Conservation (phyloP, 2,329 filamentous ascomycete genomes). For the Paecilomyces niveus region DNA sequence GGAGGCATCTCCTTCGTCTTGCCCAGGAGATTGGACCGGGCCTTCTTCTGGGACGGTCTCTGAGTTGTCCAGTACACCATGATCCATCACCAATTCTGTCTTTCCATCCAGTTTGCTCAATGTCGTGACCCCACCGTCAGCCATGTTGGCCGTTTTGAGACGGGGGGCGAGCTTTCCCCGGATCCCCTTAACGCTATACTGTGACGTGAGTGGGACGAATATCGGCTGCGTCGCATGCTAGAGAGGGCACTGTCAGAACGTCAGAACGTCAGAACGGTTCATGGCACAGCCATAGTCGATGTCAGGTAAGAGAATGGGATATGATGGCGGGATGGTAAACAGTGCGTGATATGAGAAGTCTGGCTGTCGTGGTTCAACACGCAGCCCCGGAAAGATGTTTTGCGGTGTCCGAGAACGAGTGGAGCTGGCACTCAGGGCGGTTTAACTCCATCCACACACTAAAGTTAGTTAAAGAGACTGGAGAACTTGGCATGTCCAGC, state of each 20-base stretch:
- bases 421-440: background rate
- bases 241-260: background rate
- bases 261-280: background rate
- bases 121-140: background rate
- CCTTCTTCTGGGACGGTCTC: background rate
- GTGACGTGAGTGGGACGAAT: background rate
- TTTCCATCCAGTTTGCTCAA: background rate
- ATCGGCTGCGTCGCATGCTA: background rate
- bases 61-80: background rate
- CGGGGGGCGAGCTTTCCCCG: background rate
- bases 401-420: background rate
- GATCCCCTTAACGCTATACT: background rate
- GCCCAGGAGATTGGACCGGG: background rate
- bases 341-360: background rate
- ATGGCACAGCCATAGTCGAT: background rate
- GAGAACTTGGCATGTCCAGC: background rate
- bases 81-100: background rate
- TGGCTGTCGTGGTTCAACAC: background rate
- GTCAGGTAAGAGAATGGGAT: background rate
- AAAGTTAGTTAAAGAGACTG: background rate
- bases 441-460: background rate
- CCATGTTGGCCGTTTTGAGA: background rate
- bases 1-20: constrained; percentile 11
- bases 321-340: background rate
- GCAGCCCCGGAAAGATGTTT: background rate